phyloP scores from a whole-genome alignment of 2,329 filamentous ascomycete genomes.

The Diplocarpon mali region DNA sequence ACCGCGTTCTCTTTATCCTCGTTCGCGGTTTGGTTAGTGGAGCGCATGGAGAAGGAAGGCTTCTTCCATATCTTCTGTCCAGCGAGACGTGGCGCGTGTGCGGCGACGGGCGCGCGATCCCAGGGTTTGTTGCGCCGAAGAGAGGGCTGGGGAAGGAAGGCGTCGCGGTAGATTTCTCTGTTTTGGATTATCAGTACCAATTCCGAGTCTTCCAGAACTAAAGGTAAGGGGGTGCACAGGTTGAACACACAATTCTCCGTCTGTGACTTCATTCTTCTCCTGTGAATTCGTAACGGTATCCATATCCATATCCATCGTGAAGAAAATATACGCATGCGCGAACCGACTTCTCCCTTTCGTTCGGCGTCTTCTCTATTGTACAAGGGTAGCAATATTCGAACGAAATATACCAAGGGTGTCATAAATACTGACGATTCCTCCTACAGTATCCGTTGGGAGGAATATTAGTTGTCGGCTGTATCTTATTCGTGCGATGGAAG shows the following conservation, averaged over 20 bases:
- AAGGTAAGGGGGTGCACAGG: not conserved
- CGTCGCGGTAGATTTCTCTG: constrained; percentile 21
- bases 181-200: not conserved
- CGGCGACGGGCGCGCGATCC: constrained; percentile 25
- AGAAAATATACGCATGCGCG: too few relatives aligned
- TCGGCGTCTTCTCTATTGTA: too few relatives aligned
- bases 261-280: not conserved
- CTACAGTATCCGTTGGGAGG: too few relatives aligned
- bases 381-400: too few relatives aligned
- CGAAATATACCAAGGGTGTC: too few relatives aligned
- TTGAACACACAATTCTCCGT: too few relatives aligned
- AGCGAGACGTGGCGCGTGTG: constrained; percentile 24
- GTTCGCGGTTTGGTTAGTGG: not conserved
- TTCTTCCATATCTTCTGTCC: constrained; percentile 28
- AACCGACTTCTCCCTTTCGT: too few relatives aligned
- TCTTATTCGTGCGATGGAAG: too few relatives aligned
- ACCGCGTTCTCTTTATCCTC: constrained; percentile 19
- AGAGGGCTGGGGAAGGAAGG: constrained; percentile 18
- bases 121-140: constrained; percentile 17
- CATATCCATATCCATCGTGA: not conserved
- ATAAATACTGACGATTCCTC: too few relatives aligned
- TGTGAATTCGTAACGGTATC: not conserved
- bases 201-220: too few relatives aligned
- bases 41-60: constrained; percentile 4
- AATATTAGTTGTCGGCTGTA: too few relatives aligned